phyloP scores from a whole-genome alignment of 2,329 filamentous ascomycete genomes.

The Zymoseptoria brevis region DNA sequence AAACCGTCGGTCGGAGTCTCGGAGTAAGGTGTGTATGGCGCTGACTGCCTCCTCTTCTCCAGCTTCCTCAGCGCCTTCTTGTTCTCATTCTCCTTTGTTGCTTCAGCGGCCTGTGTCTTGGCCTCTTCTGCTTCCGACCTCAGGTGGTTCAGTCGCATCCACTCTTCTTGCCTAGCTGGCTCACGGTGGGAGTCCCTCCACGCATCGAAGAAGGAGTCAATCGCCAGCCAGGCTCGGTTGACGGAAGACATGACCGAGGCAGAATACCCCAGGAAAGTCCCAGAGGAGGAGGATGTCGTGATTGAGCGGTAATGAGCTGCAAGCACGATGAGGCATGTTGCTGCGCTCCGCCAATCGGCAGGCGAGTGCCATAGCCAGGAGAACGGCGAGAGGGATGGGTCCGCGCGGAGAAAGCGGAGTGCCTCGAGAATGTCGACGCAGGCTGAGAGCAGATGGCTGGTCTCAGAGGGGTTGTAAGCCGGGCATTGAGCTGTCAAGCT shows the following conservation, averaged over 20 bases:
- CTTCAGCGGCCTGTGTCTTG: not conserved
- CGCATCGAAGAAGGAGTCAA: conserved; percentile 10
- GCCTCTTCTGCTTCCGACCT: not conserved
- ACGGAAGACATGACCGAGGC: conserved; percentile 1
- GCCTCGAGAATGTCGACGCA: conserved; percentile 10
- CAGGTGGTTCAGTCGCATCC: not conserved
- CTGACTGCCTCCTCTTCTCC: not conserved
- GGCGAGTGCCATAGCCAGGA: conserved; percentile 10
- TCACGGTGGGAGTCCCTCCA: conserved; percentile 4
- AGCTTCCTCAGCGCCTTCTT: not conserved
- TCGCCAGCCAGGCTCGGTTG: conserved; percentile 6
- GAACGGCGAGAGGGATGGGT: conserved; percentile 10
- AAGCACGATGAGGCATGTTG: conserved; percentile 6
- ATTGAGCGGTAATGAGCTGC: not conserved
- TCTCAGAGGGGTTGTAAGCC: not conserved
- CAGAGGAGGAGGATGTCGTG: not conserved
- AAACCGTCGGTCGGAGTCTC: not conserved
- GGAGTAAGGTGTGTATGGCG: not conserved
- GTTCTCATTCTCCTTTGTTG: not conserved
- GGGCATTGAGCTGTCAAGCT: not conserved
- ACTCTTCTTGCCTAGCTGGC: not conserved
- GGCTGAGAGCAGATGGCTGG: conserved; percentile 2
- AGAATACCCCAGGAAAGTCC: not conserved
- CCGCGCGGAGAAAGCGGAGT: conserved; percentile 6
- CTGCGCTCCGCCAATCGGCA: conserved; percentile 12